Evolutionary conservation across 2,329 filamentous ascomycete genomes (phyloP).

Genomic region (Bipolaris bicolor): DNA sequence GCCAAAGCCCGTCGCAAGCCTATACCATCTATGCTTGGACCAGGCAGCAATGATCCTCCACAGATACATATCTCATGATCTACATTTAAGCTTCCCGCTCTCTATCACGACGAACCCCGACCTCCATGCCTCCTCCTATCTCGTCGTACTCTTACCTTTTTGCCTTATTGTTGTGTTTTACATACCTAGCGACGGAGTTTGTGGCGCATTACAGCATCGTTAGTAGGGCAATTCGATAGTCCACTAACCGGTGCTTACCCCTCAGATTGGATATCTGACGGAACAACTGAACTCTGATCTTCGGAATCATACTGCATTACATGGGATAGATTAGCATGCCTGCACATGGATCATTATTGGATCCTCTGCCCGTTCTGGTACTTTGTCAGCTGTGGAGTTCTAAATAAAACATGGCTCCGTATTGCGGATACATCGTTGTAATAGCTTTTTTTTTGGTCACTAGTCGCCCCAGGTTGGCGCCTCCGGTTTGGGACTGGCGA

Average conservation of each 20-base stretch:
- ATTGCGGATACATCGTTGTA: slow-evolving; percentile 29
- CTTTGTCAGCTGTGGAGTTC: slow-evolving; percentile 13
- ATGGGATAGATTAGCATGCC: slow-evolving; percentile 15
- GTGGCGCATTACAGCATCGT: slow-evolving; percentile 23
- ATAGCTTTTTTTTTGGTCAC: slow-evolving; percentile 22
- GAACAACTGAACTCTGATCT: slow-evolving; percentile 30
- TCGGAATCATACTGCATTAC: slow-evolving; percentile 30
- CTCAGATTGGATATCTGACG: slow-evolving; percentile 31
- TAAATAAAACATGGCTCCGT: slow-evolving; percentile 9
- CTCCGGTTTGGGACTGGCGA: slow-evolving; percentile 4
- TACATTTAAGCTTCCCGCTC: slow-evolving; percentile 16
- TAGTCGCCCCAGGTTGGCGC: slow-evolving; percentile 15
- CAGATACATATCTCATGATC: slow-evolving; percentile 40
- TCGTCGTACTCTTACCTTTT: slow-evolving; percentile 11
- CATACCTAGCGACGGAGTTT: slow-evolving; percentile 44
- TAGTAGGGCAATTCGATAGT: slow-evolving; percentile 7
- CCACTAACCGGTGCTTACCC: slow-evolving; percentile 12
- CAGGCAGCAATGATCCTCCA: slow-evolving; percentile 29
- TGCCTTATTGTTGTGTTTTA: slow-evolving; percentile 28
- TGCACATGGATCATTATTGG: slow-evolving; percentile 13
- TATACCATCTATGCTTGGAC: slow-evolving; percentile 52
- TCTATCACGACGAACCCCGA: slow-evolving; percentile 27
- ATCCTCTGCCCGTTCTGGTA: slow-evolving; percentile 8
- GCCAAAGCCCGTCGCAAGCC: slow-evolving; percentile 58
- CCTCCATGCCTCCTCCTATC: slow-evolving; percentile 22